Evolutionary conservation across 495 filamentous ascomycete genomes (phyloP), one percentile per base, ranked within the genome.

Genomic region (Penicillium flavigenum): DNA sequence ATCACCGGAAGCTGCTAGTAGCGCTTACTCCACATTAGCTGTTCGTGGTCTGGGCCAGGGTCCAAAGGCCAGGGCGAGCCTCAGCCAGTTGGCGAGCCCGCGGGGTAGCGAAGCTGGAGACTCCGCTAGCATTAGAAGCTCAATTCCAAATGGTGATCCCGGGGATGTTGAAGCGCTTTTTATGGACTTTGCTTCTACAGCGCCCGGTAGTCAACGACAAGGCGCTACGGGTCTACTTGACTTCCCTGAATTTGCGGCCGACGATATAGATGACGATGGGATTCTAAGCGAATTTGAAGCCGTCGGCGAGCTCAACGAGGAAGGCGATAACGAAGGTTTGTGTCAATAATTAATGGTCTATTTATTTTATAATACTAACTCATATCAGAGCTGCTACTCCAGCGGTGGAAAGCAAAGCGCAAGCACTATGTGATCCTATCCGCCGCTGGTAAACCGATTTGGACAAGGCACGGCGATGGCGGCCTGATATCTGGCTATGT

Each of bases 361-460:
- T 12, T 24, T 1, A 2, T 31, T 22, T 29, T 63, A 63, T 58
- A 27, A 34, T 29, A 16, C 51, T 63, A 16, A 64, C 24, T 12
- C 0, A 14, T 22, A 3, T 63, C 76, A 82, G 88, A 89, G 45
- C 63, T 86, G 44, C 76, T 92, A 34, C 75, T 95, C 44, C 70
- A 78, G 24, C 77, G 84, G 56, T 96, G 89, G 90, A 91, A 90
- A 68, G 81, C 87, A 20, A 95, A 96, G 69, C 78, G 90, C 58
- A 99, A 99, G 69, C 94, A 99, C 71, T 99, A 94, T 67, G 79
- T 99, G 62, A 96, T 99, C 63, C 77, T 99, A 0, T 97, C 95
- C 2, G 91, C 90, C 11, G 94, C 95, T 31, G 95, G 95, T n/a
- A 99, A 99, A 68, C 95, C 95, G 5, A 93, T 99, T 38, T 99